Percentiles rank a stretch among this genome's conserved stretches.
Evolutionary conservation across 495 filamentous ascomycete species (phyloP).

Genomic region (Aspergillus ostianus): DNA sequence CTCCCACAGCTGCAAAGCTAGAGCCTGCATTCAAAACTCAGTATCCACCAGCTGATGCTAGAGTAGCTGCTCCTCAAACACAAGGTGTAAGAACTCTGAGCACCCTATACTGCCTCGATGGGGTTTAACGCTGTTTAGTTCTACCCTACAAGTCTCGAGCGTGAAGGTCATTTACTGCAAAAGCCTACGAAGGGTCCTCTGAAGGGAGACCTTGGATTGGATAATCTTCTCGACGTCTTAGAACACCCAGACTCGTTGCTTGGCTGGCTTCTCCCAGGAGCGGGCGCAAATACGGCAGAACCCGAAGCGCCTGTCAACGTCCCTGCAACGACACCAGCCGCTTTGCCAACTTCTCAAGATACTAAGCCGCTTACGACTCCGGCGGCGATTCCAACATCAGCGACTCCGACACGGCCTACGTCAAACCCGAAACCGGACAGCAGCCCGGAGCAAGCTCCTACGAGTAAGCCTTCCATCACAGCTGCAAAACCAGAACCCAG

Average conservation of each 20-base stretch:
- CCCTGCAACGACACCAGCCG: slow-evolving; percentile 11
- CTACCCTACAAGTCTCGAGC: slow-evolving; percentile 40
- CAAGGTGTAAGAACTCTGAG: slow-evolving; percentile 29
- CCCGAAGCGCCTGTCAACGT: background rate
- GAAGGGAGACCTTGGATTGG: slow-evolving; percentile 18
- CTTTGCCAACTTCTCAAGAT: background rate
- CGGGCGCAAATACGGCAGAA: background rate
- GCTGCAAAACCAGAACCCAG: background rate
- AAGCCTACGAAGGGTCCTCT: slow-evolving; percentile 30
- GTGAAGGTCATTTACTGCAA: slow-evolving; percentile 39
- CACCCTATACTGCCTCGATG: background rate
- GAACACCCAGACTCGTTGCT: slow-evolving; percentile 23
- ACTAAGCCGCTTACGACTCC: background rate
- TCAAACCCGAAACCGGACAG: background rate
- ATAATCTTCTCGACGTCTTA: slow-evolving; percentile 25
- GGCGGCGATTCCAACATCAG: background rate
- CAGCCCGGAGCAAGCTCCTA: background rate
- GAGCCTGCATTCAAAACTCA: slow-evolving; percentile 31
- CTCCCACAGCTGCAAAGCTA: slow-evolving; percentile 26
- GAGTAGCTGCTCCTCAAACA: slow-evolving; percentile 25
- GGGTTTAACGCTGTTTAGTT: slow-evolving; percentile 19
- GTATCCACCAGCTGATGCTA: slow-evolving; percentile 32
- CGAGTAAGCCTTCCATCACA: background rate
- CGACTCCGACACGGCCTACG: background rate
- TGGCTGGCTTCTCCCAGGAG: slow-evolving; percentile 12